Percentiles rank a stretch among this genome's conserved stretches.
Evolutionary conservation across 495 filamentous ascomycete species (phyloP).

Genomic region (Lasiosphaeriaceae sp.): DNA sequence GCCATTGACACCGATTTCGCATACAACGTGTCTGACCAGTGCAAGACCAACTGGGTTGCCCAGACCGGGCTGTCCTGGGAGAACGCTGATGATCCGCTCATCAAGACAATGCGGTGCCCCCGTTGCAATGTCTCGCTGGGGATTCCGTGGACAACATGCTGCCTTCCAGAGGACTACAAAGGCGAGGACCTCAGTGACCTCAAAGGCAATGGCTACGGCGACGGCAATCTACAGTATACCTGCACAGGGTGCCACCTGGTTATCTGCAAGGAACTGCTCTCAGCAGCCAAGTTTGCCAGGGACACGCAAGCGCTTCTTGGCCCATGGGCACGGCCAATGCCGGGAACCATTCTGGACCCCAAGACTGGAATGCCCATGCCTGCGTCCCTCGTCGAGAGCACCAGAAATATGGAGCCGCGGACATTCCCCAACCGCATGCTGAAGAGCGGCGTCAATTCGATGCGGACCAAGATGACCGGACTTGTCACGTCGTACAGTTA

Average conservation of each 20-base stretch:
- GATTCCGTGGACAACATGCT: constrained; percentile 60
- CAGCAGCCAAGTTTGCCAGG: constrained; percentile 52
- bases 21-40: constrained; percentile 51
- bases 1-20: constrained; percentile 64
- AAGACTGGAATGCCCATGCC: constrained; percentile 31
- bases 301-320: constrained; percentile 47
- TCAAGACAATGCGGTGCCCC: constrained; percentile 55
- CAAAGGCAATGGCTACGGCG: constrained; percentile 59
- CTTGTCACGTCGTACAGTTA: constrained; percentile 22
- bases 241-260: constrained; percentile 47
- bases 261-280: constrained; percentile 53
- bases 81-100: constrained; percentile 47
- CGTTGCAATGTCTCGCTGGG: constrained; percentile 41
- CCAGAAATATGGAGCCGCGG: constrained; percentile 24
- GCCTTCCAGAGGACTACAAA: constrained; percentile 28
- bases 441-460: constrained; percentile 24
- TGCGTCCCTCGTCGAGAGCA: background rate
- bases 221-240: constrained; percentile 47
- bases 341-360: constrained; percentile 56
- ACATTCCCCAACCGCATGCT: constrained; percentile 63
- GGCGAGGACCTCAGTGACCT: constrained; percentile 14
- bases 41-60: constrained; percentile 44
- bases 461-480: constrained; percentile 33
- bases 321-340: constrained; percentile 48
- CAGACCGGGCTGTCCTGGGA: constrained; percentile 57